A percentile compares a stretch with the other conserved stretches of the same genome.
These are phyloP conservation scores for Rhexocercosporidium sp. DNA, from an alignment of 2,329 filamentous ascomycete species.

Conservation along the genomic window DNA sequence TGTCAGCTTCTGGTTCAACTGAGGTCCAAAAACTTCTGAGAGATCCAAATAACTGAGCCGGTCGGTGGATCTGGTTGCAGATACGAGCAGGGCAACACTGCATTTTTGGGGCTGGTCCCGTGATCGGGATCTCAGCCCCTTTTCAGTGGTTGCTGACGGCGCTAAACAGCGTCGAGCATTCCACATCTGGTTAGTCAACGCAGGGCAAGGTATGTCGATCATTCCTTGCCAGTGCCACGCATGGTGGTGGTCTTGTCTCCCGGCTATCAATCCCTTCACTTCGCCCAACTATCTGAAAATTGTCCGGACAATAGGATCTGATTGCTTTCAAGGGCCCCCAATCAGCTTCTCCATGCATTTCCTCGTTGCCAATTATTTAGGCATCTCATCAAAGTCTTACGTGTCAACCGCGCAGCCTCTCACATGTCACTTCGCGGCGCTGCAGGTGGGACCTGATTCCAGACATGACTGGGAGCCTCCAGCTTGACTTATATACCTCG, in stretches of 20 bases:
- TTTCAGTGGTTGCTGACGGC: not conserved
- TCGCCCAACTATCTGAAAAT: not conserved
- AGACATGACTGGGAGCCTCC: not conserved
- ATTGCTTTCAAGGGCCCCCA: not conserved
- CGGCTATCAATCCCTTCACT: not conserved
- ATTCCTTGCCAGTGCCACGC: not conserved
- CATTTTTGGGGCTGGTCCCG: not conserved
- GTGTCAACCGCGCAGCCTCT: not conserved
- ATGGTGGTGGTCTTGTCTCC: not conserved
- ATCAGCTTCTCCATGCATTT: not conserved
- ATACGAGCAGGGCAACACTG: not conserved
- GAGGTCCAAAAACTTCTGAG: not conserved
- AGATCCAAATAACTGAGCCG: not conserved
- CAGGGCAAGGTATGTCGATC: not conserved
- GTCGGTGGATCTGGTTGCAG: not conserved
- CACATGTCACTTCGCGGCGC: not conserved
- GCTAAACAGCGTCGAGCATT: slow-evolving; percentile 8
- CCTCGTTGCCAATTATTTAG: not conserved
- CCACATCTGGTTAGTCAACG: slow-evolving; percentile 11
- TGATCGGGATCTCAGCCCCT: not conserved
- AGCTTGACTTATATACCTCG: not conserved
- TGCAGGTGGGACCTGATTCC: not conserved
- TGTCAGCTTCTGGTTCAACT: slow-evolving; percentile 95
- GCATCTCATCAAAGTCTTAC: not conserved
- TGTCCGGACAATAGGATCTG: not conserved